Evolutionary conservation across 495 filamentous ascomycete species (phyloP).

Genomic region (Penicillium herquei): DNA sequence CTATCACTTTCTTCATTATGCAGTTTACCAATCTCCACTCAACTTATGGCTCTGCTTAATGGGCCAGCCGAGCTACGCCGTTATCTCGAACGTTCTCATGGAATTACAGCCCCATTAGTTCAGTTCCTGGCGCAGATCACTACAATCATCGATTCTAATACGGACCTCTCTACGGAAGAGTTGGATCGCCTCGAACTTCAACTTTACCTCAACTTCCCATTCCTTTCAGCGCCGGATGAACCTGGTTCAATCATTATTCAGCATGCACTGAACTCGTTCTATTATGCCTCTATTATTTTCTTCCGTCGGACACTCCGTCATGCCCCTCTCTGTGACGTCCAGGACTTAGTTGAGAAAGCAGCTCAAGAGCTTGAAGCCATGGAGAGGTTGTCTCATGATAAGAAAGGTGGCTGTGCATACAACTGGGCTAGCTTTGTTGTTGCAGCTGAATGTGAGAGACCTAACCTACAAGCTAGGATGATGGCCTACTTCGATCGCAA

Average conservation of each 20-base stretch:
- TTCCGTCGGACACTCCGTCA: slow-evolving; percentile 24
- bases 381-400: slow-evolving; percentile 14
- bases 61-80: slow-evolving; percentile 17
- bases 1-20: slow-evolving; percentile 27
- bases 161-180: slow-evolving; percentile 5
- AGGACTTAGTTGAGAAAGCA: slow-evolving; percentile 27
- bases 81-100: slow-evolving; percentile 27
- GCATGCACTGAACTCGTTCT: slow-evolving; percentile 28
- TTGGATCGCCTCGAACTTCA: slow-evolving; percentile 23
- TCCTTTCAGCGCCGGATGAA: slow-evolving; percentile 3
- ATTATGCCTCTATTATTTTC: slow-evolving; percentile 27
- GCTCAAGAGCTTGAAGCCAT: slow-evolving; percentile 23
- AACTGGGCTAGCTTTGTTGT: slow-evolving; percentile 30
- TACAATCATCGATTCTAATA: slow-evolving; percentile 11
- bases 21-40: slow-evolving; percentile 22
- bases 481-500: slow-evolving; percentile 20
- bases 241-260: slow-evolving; percentile 20
- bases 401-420: slow-evolving; percentile 22
- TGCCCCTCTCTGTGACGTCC: slow-evolving; percentile 14
- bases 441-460: slow-evolving; percentile 25
- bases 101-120: slow-evolving; percentile 19
- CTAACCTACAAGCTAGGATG: slow-evolving; percentile 22
- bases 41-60: slow-evolving; percentile 18
- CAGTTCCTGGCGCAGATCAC: slow-evolving; percentile 22
- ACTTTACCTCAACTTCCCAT: slow-evolving; percentile 24